Base-by-base conservation (phyloP, 106 monocot species). In the Acorus gramineus region DNA sequence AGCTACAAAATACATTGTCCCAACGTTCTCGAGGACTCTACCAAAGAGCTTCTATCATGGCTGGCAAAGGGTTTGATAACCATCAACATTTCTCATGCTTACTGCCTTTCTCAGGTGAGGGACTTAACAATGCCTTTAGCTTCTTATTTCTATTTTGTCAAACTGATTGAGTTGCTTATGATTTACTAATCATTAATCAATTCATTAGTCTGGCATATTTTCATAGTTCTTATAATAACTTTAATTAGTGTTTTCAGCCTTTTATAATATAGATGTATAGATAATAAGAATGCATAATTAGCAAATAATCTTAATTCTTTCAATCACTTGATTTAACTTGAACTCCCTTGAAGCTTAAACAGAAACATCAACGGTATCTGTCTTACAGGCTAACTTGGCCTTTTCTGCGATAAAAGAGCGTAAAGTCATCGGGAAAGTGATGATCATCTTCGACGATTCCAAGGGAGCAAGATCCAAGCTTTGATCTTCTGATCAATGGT, bases 1-100 rank as follows among this genome's bases (percentile, higher is more conserved):
- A 98, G 91, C 65, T 77, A 92, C 76, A 81, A 61, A 52, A 69
- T 75, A 42, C 85, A 98, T 79, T 67, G 46, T 4, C 91, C 91
- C 13, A 14, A 60, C 53, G 77, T 98, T 61, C 83, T 98, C 59
- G 81, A 75, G 67, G 83, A 98, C 60, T 98, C 96, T 8, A 66
- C 92, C n/a, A 83, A 83, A 46, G 85, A 98, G 61, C 72, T 98
- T 53, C 81, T 98, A 57, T 73, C 84, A 12, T 98, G 96, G 96
- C 71, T 98, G 5, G 79, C 87, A 42, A 81, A 73, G 64, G 96
- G 91, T 11, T 72, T 88, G 80, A 83, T 98, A 65, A 78, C 48
- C 44, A 59, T 98, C 51, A 65, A 85, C 12, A 79, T 98, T 69
- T 98, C 91, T 70, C 91, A 98, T 64, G 66, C 68, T 7, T 88